A percentile compares a stretch with the other conserved stretches of the same genome.
phyloP scores from a whole-genome alignment of 2,329 filamentous ascomycete species.

The Shiraia sp. region DNA sequence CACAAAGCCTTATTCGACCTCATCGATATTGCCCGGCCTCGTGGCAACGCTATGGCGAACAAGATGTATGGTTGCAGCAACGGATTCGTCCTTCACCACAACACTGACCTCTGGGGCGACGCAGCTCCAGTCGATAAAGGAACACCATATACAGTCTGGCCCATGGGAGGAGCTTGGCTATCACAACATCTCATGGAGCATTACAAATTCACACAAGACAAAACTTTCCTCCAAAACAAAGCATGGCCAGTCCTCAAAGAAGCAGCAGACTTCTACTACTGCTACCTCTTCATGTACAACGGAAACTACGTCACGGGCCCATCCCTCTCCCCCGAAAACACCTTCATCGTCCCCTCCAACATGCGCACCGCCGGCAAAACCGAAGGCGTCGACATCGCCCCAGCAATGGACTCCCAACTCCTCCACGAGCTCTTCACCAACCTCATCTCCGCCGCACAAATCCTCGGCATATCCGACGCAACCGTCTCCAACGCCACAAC shows the following conservation, averaged over 20 bases:
- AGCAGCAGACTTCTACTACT: slow-evolving; percentile 44
- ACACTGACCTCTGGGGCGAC: slow-evolving; percentile 33
- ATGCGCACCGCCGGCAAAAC: slow-evolving; percentile 18
- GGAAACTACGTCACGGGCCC: slow-evolving; percentile 39
- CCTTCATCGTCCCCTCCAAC: slow-evolving; percentile 25
- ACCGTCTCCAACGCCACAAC: slow-evolving; percentile 1
- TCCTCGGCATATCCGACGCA: neutral
- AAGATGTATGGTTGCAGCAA: slow-evolving; percentile 21
- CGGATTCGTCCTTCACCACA: slow-evolving; percentile 34
- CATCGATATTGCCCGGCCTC: slow-evolving; percentile 40
- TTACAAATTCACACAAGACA: slow-evolving; percentile 25
- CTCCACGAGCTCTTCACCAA: slow-evolving; percentile 46
- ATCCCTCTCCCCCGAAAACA: slow-evolving; percentile 47
- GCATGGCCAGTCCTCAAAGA: slow-evolving; percentile 36
- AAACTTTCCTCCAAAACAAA: slow-evolving; percentile 15
- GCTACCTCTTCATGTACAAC: slow-evolving; percentile 40
- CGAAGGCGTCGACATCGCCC: slow-evolving; percentile 22
- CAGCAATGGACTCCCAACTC: slow-evolving; percentile 54
- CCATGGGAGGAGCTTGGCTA: slow-evolving; percentile 33
- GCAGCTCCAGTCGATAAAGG: slow-evolving; percentile 22
- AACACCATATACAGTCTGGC: slow-evolving; percentile 28
- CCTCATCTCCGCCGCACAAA: slow-evolving; percentile 18
- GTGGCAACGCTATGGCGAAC: slow-evolving; percentile 27
- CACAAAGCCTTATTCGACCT: slow-evolving; percentile 49
- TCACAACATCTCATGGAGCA: slow-evolving; percentile 27